These are phyloP conservation scores for Pelargonium nanum DNA, from an alignment of 345 rosid genomes.

Conservation along the genomic window DNA sequence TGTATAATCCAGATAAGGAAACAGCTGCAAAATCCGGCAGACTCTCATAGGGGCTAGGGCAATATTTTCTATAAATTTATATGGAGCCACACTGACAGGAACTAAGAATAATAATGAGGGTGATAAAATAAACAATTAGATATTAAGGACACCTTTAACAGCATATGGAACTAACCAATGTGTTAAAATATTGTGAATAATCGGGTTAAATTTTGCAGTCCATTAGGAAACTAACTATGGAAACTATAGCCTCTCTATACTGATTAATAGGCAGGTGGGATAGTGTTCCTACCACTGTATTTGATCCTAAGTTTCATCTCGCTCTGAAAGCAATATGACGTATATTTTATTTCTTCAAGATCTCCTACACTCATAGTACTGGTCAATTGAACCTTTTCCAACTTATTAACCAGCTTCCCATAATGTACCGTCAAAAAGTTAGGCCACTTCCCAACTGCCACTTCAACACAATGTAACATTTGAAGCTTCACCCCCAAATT, in stretches of 20 bases:
- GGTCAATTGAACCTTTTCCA: neutral
- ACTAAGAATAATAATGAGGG: neutral
- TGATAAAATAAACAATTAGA: too few species aligned
- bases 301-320: neutral
- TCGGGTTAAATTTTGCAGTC: neutral
- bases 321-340: neutral
- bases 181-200: neutral
- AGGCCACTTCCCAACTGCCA: neutral
- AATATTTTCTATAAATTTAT: neutral
- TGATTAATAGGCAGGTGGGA: neutral
- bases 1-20: neutral
- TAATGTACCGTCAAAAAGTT: too few species aligned
- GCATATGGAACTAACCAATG: neutral
- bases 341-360: neutral
- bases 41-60: neutral
- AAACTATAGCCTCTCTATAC: neutral
- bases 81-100: neutral
- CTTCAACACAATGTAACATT: neutral
- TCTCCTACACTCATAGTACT: too few species aligned
- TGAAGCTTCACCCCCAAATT: neutral
- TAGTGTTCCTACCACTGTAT: too few species aligned
- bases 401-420: neutral
- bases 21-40: neutral
- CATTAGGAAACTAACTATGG: neutral
- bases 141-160: neutral